A percentile compares a stretch with the other conserved stretches of the same genome.
Evolutionary conservation across 176 grass and related monocot species (phyloP).

Genomic region (Urochloa ruziziensis): DNA sequence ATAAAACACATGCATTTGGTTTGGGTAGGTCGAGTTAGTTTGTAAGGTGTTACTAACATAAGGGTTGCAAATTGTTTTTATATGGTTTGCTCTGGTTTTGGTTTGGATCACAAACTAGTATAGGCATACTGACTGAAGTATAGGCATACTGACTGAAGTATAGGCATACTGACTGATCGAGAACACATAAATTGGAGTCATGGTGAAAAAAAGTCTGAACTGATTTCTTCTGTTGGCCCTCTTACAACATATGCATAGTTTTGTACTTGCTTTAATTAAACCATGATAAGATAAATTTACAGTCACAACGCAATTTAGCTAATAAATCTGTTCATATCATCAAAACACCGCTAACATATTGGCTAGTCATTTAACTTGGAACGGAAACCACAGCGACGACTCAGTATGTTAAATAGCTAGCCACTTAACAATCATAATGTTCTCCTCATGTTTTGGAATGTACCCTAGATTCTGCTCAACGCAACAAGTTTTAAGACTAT

Average conservation of each 20-base stretch:
- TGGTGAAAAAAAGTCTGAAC: neutral
- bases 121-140: no score
- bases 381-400: no score
- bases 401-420: neutral
- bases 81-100: neutral
- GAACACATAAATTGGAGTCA: neutral
- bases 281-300: neutral
- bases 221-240: neutral
- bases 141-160: neutral
- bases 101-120: neutral
- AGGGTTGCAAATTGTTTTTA: neutral
- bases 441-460: neutral
- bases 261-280: neutral
- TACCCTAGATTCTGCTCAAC: neutral
- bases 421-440: no score
- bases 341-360: neutral
- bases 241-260: neutral
- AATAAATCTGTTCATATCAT: no score
- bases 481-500: neutral
- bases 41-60: no score
- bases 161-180: neutral
- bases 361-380: neutral
- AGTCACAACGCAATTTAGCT: neutral
- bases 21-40: no score
- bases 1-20: no score